Percentiles rank a stretch among this genome's conserved stretches.
Conservation (phyloP, 2,329 filamentous ascomycete genomes). For the Alternaria alternata region DNA sequence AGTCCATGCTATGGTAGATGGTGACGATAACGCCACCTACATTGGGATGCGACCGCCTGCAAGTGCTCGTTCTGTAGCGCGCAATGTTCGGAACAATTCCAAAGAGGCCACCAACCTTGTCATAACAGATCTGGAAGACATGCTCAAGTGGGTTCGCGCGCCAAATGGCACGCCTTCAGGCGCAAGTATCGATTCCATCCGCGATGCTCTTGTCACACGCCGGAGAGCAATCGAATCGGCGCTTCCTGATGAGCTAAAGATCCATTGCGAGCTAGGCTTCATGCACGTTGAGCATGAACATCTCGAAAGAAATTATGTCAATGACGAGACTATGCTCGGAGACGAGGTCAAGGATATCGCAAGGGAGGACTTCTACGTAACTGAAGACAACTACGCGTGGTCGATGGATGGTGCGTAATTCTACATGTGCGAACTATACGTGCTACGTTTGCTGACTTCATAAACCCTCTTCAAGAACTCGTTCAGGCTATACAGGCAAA, state of each 20-base stretch:
- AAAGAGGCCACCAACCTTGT: slow-evolving; percentile 31
- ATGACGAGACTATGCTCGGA: slow-evolving; percentile 48
- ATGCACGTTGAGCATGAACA: slow-evolving; percentile 50
- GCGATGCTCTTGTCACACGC: slow-evolving; percentile 41
- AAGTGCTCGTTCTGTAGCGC: slow-evolving; percentile 35
- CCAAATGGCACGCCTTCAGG: slow-evolving; percentile 21
- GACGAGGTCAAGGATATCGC: slow-evolving; percentile 45
- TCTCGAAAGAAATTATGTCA: slow-evolving; percentile 45
- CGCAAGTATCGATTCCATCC: slow-evolving; percentile 29
- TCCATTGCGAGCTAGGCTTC: slow-evolving; percentile 40
- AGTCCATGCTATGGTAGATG: slow-evolving; percentile 31
- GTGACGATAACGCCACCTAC: not conserved
- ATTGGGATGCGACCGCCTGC: slow-evolving; percentile 15
- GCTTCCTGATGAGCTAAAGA: slow-evolving; percentile 36
- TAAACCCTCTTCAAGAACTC: slow-evolving; percentile 32
- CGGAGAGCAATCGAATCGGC: slow-evolving; percentile 30
- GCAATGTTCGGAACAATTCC: slow-evolving; percentile 29
- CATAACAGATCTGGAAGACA: slow-evolving; percentile 38
- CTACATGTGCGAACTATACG: not conserved
- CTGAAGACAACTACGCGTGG: slow-evolving; percentile 54
- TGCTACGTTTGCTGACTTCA: slow-evolving; percentile 31
- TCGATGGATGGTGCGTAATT: not conserved
- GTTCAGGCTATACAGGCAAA: slow-evolving; percentile 43
- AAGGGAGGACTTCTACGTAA: slow-evolving; percentile 47
- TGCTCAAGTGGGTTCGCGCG: slow-evolving; percentile 32